Percentiles rank a stretch among this genome's conserved stretches.
Conservation (phyloP, 2,329 filamentous ascomycete genomes). For the Cyphellophora europaea region DNA sequence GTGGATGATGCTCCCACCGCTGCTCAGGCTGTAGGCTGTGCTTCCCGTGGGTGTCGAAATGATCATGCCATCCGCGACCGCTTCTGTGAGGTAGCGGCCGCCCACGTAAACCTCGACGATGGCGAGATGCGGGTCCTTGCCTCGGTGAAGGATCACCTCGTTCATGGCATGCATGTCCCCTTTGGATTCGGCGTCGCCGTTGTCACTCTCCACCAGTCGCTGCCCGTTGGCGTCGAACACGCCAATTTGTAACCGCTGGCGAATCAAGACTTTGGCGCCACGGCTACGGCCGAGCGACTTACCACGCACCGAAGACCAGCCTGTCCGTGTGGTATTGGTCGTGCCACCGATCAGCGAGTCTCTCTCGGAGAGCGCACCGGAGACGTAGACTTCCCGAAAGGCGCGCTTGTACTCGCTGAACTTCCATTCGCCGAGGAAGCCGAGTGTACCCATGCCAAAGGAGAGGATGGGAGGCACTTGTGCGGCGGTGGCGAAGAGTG, state of each 20-base stretch:
- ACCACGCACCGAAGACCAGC: conserved; percentile 67
- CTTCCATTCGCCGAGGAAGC: conserved; percentile 94
- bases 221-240: conserved; percentile 62
- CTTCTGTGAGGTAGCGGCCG: conserved; percentile 81
- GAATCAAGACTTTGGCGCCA: conserved; percentile 71
- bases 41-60: conserved; percentile 89
- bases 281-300: conserved; percentile 71
- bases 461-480: conserved; percentile 84
- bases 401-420: conserved; percentile 87
- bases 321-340: conserved; percentile 25
- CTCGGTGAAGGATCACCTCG: conserved; percentile 87
- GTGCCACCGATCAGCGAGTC: conserved; percentile 24
- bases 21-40: conserved; percentile 90
- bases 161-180: conserved; percentile 68
- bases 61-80: conserved; percentile 89
- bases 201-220: conserved; percentile 22
- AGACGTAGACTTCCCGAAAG: conserved; percentile 89
- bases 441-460: conserved; percentile 94
- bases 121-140: conserved; percentile 79
- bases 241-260: conserved; percentile 78
- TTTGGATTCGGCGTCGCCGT: conserved; percentile 23
- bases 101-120: conserved; percentile 88
- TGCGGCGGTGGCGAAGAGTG: conserved; percentile 70
- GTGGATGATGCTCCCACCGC: conserved; percentile 87
- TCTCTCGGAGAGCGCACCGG: conserved; percentile 46